Percentiles rank a stretch among this genome's conserved stretches.
Conservation (phyloP, 2,329 filamentous ascomycete genomes). For the Colletotrichum tropicicola region DNA sequence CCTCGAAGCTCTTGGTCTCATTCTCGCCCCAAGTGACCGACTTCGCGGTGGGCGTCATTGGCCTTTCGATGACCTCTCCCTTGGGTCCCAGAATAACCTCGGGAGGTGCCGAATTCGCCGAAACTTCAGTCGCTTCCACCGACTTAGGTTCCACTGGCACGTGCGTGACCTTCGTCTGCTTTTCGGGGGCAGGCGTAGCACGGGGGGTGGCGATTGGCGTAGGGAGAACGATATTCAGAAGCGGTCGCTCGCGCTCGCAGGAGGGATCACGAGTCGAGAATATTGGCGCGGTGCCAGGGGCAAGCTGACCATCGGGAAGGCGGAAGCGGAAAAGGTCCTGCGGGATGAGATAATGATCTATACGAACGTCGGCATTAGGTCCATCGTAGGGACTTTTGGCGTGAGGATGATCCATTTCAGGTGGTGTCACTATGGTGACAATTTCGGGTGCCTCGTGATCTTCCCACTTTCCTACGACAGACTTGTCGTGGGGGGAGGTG, state of each 20-base stretch:
- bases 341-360: constrained; percentile 68
- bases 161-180: constrained; percentile 30
- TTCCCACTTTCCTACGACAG: constrained; percentile 64
- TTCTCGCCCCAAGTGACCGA: constrained; percentile 73
- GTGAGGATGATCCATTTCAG: constrained; percentile 55
- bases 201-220: constrained; percentile 64
- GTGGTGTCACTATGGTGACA: constrained; percentile 64
- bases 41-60: constrained; percentile 59
- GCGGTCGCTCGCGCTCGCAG: constrained; percentile 63
- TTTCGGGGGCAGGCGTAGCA: constrained; percentile 35
- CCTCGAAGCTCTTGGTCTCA: constrained; percentile 70
- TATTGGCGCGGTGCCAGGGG: constrained; percentile 39
- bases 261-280: constrained; percentile 61
- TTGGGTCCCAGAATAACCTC: constrained; percentile 49
- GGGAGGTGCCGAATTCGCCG: constrained; percentile 36
- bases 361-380: constrained; percentile 70
- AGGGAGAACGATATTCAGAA: constrained; percentile 69
- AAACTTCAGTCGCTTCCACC: constrained; percentile 3
- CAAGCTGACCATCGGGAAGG: constrained; percentile 35
- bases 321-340: constrained; percentile 53
- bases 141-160: constrained; percentile 10
- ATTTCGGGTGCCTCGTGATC: constrained; percentile 42
- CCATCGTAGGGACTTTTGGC: constrained; percentile 62
- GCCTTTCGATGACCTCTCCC: constrained; percentile 52
- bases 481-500: constrained; percentile 57